These are phyloP conservation scores for Aspergillus unguis DNA, from an alignment of 2,329 filamentous ascomycete genomes.

Conservation along the genomic window DNA sequence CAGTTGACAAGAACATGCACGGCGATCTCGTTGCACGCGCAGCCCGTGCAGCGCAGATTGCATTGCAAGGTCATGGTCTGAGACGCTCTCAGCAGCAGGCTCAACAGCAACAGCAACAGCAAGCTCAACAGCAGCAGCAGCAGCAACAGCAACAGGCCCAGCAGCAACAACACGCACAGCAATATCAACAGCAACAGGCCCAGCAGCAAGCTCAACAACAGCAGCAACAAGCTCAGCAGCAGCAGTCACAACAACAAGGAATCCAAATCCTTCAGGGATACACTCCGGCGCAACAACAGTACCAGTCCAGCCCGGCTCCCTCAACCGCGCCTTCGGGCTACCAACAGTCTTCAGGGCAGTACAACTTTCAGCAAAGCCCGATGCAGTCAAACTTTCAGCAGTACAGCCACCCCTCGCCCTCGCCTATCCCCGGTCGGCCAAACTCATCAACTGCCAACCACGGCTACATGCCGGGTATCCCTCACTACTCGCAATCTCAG, in stretches of 20 bases:
- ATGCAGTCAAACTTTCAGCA: slow-evolving; percentile 43
- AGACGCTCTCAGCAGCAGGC: slow-evolving; percentile 36
- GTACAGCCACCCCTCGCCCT: slow-evolving; percentile 35
- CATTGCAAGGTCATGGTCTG: slow-evolving; percentile 43
- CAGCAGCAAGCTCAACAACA: slow-evolving; percentile 23
- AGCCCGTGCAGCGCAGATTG: slow-evolving; percentile 48
- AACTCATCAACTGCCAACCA: slow-evolving; percentile 38
- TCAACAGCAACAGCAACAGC: slow-evolving; percentile 29
- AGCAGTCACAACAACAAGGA: slow-evolving; percentile 23
- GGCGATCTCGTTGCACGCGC: slow-evolving; percentile 48
- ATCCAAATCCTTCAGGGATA: slow-evolving; percentile 35
- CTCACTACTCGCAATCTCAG: slow-evolving; percentile 47
- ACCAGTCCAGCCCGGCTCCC: slow-evolving; percentile 36
- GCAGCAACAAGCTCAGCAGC: slow-evolving; percentile 20
- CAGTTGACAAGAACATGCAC: slow-evolving; percentile 40
- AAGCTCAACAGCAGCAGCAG: slow-evolving; percentile 28
- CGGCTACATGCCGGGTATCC: slow-evolving; percentile 45
- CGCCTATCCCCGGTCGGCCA: slow-evolving; percentile 28
- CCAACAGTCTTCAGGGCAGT: slow-evolving; percentile 29
- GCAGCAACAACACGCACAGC: slow-evolving; percentile 31
- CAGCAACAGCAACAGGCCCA: slow-evolving; percentile 23
- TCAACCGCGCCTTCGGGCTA: slow-evolving; percentile 37
- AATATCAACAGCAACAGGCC: slow-evolving; percentile 28
- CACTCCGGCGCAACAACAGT: slow-evolving; percentile 34
- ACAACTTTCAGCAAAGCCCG: slow-evolving; percentile 41